These are phyloP conservation scores for Jamesozyma hellenica DNA, from an alignment of 805 yeast genomes.

Conservation along the genomic window DNA sequence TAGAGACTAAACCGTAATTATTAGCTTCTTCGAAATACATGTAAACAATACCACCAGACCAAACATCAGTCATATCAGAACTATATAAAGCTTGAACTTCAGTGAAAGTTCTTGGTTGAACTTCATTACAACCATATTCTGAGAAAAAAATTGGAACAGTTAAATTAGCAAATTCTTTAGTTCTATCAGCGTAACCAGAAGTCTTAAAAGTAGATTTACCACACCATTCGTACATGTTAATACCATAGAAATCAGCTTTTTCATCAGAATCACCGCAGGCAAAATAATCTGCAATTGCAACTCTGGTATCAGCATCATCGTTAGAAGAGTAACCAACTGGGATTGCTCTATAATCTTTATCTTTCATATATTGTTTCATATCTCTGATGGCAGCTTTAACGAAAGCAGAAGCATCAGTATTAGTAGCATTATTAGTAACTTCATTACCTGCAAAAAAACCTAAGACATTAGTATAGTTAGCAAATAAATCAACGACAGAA, in stretches of 20 bases:
- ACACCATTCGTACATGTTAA: conserved; percentile 88
- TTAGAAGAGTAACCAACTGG: conserved; percentile 81
- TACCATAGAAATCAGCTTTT: conserved; percentile 75
- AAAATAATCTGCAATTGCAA: conserved; percentile 61
- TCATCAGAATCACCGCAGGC: conserved; percentile 59
- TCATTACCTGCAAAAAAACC: conserved; percentile 86
- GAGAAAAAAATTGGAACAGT: conserved; percentile 71
- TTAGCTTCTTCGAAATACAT: conserved; percentile 74
- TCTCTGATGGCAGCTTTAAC: conserved; percentile 81
- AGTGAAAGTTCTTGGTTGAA: conserved; percentile 58
- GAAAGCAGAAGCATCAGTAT: conserved; percentile 68
- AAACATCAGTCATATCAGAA: conserved; percentile 63
- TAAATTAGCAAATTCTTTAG: conserved; percentile 52
- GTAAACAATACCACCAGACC: conserved; percentile 88
- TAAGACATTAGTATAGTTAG: conserved; percentile 57
- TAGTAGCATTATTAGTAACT: conserved; percentile 56
- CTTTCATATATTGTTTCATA: conserved; percentile 54
- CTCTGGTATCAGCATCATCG: conserved; percentile 61
- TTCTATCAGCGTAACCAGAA: conserved; percentile 61
- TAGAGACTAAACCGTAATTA: conserved; percentile 62
- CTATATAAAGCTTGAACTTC: conserved; percentile 61
- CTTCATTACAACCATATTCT: conserved; percentile 72
- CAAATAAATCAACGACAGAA: conserved; percentile 56
- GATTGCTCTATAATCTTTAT: conserved; percentile 51
- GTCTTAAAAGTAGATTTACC: conserved; percentile 46